Conservation (phyloP, 73 alveolate genomes). For the Tetrahymena thermophila region DNA sequence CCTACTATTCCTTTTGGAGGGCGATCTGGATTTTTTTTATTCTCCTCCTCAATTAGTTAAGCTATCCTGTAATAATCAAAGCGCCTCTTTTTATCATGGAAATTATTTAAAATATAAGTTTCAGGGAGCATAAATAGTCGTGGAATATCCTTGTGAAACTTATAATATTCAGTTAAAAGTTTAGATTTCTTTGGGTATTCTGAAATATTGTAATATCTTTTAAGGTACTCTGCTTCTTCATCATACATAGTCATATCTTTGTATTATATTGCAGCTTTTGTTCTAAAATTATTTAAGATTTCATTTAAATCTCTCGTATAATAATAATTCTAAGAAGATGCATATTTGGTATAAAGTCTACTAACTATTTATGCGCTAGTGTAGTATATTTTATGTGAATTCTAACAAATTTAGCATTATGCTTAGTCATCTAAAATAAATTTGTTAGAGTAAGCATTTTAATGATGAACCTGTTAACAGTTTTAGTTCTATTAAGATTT, state of each 20-base stretch:
- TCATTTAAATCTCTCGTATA: conserved; percentile 40
- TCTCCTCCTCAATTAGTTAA: conserved; percentile 27
- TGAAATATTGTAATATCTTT: conserved; percentile 16
- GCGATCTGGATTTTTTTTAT: conserved; percentile 23
- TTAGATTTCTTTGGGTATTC: conserved; percentile 23
- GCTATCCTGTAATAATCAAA: conserved; percentile 25
- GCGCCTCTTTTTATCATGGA: conserved; percentile 25
- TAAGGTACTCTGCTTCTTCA: conserved; percentile 40
- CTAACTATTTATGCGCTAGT: not conserved
- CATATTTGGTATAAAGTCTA: conserved; percentile 36
- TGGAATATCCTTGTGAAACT: conserved; percentile 42
- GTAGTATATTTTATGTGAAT: not conserved
- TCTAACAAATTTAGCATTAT: not conserved
- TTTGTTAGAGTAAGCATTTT: not conserved
- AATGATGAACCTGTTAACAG: not conserved
- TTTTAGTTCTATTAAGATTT: not conserved
- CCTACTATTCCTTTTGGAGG: conserved; percentile 46
- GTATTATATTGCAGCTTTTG: conserved; percentile 2
- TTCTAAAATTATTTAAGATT: conserved; percentile 4
- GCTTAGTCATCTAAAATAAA: not conserved
- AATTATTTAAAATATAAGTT: conserved; percentile 18
- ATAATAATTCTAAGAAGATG: conserved; percentile 34
- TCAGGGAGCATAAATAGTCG: conserved; percentile 2
- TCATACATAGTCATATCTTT: conserved; percentile 3
- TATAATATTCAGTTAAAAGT: conserved; percentile 33